A percentile compares a stretch with the other conserved stretches of the same genome.
Conservation (phyloP, 495 filamentous ascomycete species). For the Pseudomonodictys pantanalensis region DNA sequence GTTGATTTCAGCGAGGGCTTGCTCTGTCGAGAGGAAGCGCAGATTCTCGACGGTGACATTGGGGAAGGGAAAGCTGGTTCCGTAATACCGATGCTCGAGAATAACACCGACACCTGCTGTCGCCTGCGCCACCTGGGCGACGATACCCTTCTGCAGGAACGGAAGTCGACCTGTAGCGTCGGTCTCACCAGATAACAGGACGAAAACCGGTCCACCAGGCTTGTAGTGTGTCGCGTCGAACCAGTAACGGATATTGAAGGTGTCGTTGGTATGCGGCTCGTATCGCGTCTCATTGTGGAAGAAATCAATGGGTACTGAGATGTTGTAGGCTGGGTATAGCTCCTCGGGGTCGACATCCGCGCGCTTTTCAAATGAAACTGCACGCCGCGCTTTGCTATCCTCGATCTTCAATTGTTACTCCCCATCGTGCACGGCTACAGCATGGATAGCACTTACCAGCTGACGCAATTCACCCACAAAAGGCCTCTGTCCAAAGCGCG, state of each 20-base stretch:
- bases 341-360: slow-evolving; percentile 43
- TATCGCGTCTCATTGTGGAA: slow-evolving; percentile 70
- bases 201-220: slow-evolving; percentile 68
- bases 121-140: slow-evolving; percentile 57
- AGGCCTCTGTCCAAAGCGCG: neutral
- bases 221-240: slow-evolving; percentile 66
- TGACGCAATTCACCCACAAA: neutral
- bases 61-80: slow-evolving; percentile 20
- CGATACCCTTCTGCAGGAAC: slow-evolving; percentile 68
- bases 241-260: slow-evolving; percentile 68
- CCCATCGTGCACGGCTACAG: neutral
- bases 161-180: slow-evolving; percentile 54
- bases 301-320: slow-evolving; percentile 69
- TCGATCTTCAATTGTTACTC: slow-evolving; percentile 5
- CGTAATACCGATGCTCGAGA: slow-evolving; percentile 54
- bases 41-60: slow-evolving; percentile 57
- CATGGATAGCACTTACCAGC: slow-evolving; percentile 5
- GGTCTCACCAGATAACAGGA: slow-evolving; percentile 66
- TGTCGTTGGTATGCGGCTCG: slow-evolving; percentile 61
- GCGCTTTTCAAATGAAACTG: slow-evolving; percentile 15
- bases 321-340: slow-evolving; percentile 57
- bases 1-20: slow-evolving; percentile 67
- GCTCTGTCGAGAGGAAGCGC: slow-evolving; percentile 72
- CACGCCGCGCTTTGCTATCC: neutral
- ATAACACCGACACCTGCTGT: slow-evolving; percentile 71